Base-by-base conservation (phyloP, 768 basidiomycete genomes). In the Pholiota conissans region DNA sequence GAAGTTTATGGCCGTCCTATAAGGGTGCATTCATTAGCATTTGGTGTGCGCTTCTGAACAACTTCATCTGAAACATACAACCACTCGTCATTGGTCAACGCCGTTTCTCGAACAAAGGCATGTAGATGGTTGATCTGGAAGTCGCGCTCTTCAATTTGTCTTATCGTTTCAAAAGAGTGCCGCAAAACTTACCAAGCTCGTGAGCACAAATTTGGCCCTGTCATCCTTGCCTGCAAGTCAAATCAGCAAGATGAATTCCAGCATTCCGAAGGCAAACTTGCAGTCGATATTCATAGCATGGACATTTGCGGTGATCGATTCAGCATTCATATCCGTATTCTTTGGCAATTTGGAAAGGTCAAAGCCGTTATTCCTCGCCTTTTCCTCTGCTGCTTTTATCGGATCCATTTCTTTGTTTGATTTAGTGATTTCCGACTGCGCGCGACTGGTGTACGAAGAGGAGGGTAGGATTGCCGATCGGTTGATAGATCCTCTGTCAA, bases 41-140 rank as follows among this genome's bases (percentile, higher is more conserved):
- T 11, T 10, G 3, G 20, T n/a, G 29, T 14, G 9, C 16, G 50
- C 18, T 11, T 7, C 0, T 5, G 20, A 26, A 5, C 34, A 6
- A 11, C 14, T n/a, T 16, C 35, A 13, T 8, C 10, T 2, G 16
- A 34, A 24, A 57, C 76, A 14, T 62, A 79, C 87, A 87, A 87
- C 93, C 93, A 95, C 76, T 95, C 93, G 2, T 93, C 88, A 1
- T 85, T 89, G 16, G 91, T 91, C 51, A 94, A 71, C 56, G 83
- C 79, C 0, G 89, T 88, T 70, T 93, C 91, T 42, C 76, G 78
- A 22, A 91, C 76, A 61, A 91, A 91, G 35, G 84, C 80, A 66
- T 94, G 92, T 7, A 94, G 60, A 67, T 94, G 90, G 27, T 75
- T 79, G 52, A 89, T 67, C 72, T 32, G 30, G 30, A 45, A 3